Percentiles rank a stretch among this genome's conserved stretches.
phyloP scores from a whole-genome alignment of 1,139 yeast genomes.

The Entelexis paramagnoliae region DNA sequence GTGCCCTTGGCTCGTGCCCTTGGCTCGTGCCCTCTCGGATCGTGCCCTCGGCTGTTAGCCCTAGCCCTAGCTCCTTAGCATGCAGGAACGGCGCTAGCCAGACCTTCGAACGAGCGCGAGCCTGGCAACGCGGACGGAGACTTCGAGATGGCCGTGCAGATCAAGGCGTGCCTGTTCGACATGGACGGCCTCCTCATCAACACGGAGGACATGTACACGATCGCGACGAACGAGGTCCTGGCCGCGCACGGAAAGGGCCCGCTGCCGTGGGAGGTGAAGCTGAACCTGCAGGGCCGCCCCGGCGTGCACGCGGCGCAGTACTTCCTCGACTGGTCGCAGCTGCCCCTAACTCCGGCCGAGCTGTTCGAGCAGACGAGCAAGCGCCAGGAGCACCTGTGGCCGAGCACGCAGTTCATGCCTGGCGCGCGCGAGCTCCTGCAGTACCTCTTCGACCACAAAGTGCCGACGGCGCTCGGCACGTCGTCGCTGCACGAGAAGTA shows the following conservation, averaged over 20 bases:
- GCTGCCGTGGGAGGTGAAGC: conserved; percentile 81
- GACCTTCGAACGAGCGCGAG: not conserved
- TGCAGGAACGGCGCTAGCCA: too few relatives aligned
- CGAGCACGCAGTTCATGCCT: conserved; percentile 55
- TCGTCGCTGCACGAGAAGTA: conserved; percentile 59
- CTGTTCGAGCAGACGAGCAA: conserved; percentile 42
- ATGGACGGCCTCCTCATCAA: conserved; percentile 92
- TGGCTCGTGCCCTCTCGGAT: too few relatives aligned
- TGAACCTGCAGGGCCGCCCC: conserved; percentile 81
- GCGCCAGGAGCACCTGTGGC: conserved; percentile 55
- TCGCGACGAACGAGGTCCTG: conserved; percentile 55
- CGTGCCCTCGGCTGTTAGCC: too few relatives aligned
- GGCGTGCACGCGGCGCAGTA: conserved; percentile 56
- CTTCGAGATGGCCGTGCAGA: not conserved
- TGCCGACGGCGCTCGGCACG: conserved; percentile 91
- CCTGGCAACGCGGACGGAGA: not conserved
- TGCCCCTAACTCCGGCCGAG: conserved; percentile 60
- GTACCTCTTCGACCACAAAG: conserved; percentile 38
- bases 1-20: too few relatives aligned
- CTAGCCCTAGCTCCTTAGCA: too few relatives aligned
- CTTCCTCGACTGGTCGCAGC: conserved; percentile 54
- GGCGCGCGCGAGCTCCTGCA: conserved; percentile 68
- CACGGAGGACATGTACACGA: conserved; percentile 84
- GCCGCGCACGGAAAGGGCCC: conserved; percentile 62
- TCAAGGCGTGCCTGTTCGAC: conserved; percentile 82